Conservation (phyloP, 768 basidiomycete genomes). For the Infundibulicybe gibba region DNA sequence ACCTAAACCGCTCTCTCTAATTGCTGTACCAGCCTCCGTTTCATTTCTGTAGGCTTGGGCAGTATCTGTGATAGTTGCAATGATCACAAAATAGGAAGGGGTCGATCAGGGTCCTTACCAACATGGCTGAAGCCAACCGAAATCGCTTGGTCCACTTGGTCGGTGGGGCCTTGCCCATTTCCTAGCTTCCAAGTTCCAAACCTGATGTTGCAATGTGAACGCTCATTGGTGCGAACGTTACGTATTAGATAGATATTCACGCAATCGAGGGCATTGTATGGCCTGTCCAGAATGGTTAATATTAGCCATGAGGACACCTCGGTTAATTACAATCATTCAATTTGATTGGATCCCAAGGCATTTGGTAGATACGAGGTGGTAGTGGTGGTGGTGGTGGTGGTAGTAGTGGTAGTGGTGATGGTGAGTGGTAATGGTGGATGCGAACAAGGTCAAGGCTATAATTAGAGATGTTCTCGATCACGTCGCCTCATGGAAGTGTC, state of each 20-base stretch:
- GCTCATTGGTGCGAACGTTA: neutral
- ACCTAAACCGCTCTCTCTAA: constrained; percentile 51
- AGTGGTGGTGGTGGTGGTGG: no score
- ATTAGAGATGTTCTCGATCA: no score
- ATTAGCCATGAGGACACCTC: neutral
- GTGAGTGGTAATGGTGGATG: no score
- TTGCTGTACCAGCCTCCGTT: constrained; percentile 48
- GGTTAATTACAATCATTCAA: constrained; percentile 51
- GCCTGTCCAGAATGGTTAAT: no score
- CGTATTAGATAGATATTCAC: no score
- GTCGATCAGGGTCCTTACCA: constrained; percentile 35
- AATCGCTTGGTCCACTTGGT: constrained; percentile 60
- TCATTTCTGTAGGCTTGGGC: constrained; percentile 63
- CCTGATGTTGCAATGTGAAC: constrained; percentile 12
- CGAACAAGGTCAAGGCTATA: no score
- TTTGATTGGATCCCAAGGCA: constrained; percentile 60
- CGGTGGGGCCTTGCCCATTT: constrained; percentile 46
- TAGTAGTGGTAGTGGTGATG: no score
- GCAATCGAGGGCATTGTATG: no score
- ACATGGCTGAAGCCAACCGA: constrained; percentile 60
- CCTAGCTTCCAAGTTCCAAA: constrained; percentile 69
- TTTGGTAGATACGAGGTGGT: constrained; percentile 12
- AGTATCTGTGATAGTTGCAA: constrained; percentile 42
- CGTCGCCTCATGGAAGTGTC: no score
- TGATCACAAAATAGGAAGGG: neutral